Evolutionary conservation across 345 rosid species (phyloP), one percentile per base, ranked within the genome.

Genomic region (Cardamine resedifolia): DNA sequence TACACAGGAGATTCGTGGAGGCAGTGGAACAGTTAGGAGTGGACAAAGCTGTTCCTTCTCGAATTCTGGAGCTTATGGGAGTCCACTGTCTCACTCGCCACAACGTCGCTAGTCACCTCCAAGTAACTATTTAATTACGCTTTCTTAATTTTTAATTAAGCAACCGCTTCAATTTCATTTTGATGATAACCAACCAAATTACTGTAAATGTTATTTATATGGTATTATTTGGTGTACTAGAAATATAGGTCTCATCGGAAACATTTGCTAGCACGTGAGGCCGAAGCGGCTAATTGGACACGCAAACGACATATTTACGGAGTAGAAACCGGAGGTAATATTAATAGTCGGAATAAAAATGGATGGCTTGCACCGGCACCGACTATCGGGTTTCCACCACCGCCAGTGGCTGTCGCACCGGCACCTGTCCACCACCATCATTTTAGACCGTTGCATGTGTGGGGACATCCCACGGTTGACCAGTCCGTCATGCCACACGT

Each of bases 31-130:
- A 85, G 79, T 81, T 95, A 7, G 99, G 99, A 18, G 81, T 91
- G 71, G 99, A 95, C 58, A 91, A 95, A 96, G 99, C 99, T 31
- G 97, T 95, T 50, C 99, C 99, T 67, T 95, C 96, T 14, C 87
- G 90, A 59, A 95, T 95, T 62, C 73, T 95, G 66, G 97, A 95
- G 78, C 83, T 91, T 5, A 95, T 95, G 97, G 95, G 95, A 38
- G 87, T 87, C 30, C 86, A 87, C 24, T 85, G 96, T 79, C 97
- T 95, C 76, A 95, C 96, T 80, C 99, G 99, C 72, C 97, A 91
- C 75, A 91, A 95, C 76, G 85, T 95, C 12, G 99, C 97, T 31
- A 95, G 99, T 63, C 99, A 91, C 84, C 97, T 95, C 50, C 99
- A 94, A 79, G 98, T 94, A 85, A 56, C 24, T 64, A 6, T 20